phyloP scores from a whole-genome alignment of 495 filamentous ascomycete species.

The Penicillium waksmanii region DNA sequence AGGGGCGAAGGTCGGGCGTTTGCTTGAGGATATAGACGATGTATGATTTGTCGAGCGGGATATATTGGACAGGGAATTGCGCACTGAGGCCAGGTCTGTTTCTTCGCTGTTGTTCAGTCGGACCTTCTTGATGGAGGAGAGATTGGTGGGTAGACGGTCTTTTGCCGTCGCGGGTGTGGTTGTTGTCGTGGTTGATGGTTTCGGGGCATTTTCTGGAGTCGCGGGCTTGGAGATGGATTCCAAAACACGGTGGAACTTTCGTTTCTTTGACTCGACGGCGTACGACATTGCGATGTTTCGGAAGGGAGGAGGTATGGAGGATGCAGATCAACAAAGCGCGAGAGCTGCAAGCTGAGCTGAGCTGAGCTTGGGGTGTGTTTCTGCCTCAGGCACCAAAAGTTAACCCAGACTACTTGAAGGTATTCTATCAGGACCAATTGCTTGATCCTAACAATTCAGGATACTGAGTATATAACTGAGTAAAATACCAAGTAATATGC shows the following conservation, averaged over 20 bases:
- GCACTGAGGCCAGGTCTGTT: conserved; percentile 27
- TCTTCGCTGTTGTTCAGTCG: conserved; percentile 35
- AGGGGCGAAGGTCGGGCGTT: conserved; percentile 70
- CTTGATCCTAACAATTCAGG: too few species aligned
- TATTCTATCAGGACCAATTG: too few species aligned
- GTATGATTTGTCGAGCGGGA: conserved; percentile 28
- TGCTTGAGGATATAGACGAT: conserved; percentile 28
- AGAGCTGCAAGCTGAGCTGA: neutral
- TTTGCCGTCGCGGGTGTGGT: conserved; percentile 28
- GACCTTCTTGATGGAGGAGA: conserved; percentile 46
- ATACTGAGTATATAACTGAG: too few species aligned
- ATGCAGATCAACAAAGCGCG: conserved; percentile 13
- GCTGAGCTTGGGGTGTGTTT: conserved; percentile 14
- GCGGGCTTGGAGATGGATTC: conserved; percentile 52
- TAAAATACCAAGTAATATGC: too few species aligned
- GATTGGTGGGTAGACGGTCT: conserved; percentile 34
- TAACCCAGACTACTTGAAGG: too few species aligned
- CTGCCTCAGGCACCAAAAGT: conserved; percentile 27
- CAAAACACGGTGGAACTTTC: conserved; percentile 59
- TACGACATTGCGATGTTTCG: conserved; percentile 48
- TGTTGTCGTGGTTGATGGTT: conserved; percentile 33
- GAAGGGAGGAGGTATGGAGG: conserved; percentile 4
- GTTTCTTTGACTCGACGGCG: conserved; percentile 56
- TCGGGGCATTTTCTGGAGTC: conserved; percentile 23
- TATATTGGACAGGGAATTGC: conserved; percentile 33